phyloP scores from a whole-genome alignment of 1,139 yeast species.

The Saccharomyces hybrid region DNA sequence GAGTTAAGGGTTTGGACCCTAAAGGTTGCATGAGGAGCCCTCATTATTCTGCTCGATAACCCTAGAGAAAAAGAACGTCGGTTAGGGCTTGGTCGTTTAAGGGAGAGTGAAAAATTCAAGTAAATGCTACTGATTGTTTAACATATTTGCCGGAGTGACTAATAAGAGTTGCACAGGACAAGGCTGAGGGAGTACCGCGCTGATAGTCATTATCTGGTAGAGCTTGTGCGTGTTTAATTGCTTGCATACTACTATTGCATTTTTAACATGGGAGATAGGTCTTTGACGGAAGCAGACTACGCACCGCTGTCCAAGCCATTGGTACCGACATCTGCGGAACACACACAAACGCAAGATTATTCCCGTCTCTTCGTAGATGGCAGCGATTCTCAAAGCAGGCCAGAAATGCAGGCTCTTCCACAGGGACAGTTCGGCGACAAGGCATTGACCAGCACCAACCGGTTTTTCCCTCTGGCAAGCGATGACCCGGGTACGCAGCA shows the following conservation, averaged over 20 bases:
- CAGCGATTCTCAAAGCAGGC: neutral
- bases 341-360: neutral
- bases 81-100: neutral
- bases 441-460: conserved; percentile 19
- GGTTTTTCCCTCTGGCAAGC: conserved; percentile 12
- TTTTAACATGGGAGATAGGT: neutral
- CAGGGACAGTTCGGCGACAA: conserved; percentile 9
- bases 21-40: conserved; percentile 3
- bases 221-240: neutral
- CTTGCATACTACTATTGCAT: neutral
- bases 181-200: neutral
- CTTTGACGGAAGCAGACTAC: neutral
- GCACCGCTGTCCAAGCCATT: neutral
- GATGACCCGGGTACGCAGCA: too few relatives aligned
- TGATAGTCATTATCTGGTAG: neutral
- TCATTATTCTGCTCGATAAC: neutral
- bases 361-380: neutral
- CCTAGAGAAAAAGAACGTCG: neutral
- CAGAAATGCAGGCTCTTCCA: conserved; percentile 4
- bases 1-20: conserved; percentile 3
- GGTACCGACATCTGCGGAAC: neutral
- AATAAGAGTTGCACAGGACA: neutral
- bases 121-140: neutral
- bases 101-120: neutral
- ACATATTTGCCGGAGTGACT: neutral